Conservation (phyloP, 495 filamentous ascomycete genomes). For the Antarctomyces pellizariae region DNA sequence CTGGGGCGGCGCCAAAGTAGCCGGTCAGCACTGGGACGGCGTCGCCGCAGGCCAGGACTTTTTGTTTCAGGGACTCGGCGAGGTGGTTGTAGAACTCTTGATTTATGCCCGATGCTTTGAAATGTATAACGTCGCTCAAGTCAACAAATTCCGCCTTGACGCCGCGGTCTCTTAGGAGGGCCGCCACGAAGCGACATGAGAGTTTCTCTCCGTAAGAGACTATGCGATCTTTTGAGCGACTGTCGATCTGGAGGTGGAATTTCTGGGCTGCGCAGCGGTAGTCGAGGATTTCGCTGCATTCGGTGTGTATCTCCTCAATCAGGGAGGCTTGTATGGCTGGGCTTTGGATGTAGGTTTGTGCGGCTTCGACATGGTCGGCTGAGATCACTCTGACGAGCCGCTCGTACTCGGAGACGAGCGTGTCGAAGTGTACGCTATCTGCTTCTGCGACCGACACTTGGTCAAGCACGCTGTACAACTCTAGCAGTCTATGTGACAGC, state of each 20-base stretch:
- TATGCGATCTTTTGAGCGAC: conserved; percentile 66
- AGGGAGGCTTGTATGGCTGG: conserved; percentile 31
- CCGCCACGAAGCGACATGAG: conserved; percentile 69
- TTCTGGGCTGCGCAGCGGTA: conserved; percentile 29
- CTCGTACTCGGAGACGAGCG: conserved; percentile 44
- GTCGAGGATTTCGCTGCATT: conserved; percentile 39
- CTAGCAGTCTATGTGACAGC: conserved; percentile 18
- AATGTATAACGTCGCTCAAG: conserved; percentile 49
- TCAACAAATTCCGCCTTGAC: conserved; percentile 74
- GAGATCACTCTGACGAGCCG: conserved; percentile 51
- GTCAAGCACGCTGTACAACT: conserved; percentile 39
- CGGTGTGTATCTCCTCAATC: conserved; percentile 36
- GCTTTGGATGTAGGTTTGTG: conserved; percentile 33
- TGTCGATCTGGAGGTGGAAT: conserved; percentile 48
- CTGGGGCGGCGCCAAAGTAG: conserved; percentile 73
- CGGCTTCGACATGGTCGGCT: conserved; percentile 47
- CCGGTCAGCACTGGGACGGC: conserved; percentile 60
- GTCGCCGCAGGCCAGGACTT: conserved; percentile 43
- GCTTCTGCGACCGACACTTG: conserved; percentile 43
- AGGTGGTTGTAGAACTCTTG: conserved; percentile 62
- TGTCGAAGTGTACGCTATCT: conserved; percentile 31
- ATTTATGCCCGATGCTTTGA: conserved; percentile 36
- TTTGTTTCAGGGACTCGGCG: conserved; percentile 35
- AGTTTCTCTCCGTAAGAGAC: conserved; percentile 87
- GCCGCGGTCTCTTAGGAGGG: conserved; percentile 50